A percentile compares a stretch with the other conserved stretches of the same genome.
Evolutionary conservation across 2,329 filamentous ascomycete genomes (phyloP).

Genomic region (Paraconiothyrium sp.): DNA sequence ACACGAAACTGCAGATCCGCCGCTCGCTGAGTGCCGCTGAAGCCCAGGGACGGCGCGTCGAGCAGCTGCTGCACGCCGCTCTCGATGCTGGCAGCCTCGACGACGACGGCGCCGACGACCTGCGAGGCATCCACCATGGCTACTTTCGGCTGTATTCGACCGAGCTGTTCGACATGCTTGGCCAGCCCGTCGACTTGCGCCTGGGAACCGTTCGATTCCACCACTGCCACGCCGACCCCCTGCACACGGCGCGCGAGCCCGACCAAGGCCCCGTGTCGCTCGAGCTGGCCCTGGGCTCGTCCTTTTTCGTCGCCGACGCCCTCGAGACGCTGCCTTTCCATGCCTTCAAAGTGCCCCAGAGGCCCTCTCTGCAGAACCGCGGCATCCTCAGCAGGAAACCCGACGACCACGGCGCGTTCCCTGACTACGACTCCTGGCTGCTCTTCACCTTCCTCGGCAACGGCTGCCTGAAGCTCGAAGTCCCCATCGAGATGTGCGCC

Average conservation of each 20-base stretch:
- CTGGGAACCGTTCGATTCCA: slow-evolving; percentile 49
- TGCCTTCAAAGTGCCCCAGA: slow-evolving; percentile 41
- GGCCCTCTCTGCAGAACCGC: slow-evolving; percentile 45
- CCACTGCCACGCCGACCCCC: slow-evolving; percentile 19
- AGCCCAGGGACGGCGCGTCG: slow-evolving; percentile 40
- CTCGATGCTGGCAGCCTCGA: slow-evolving; percentile 12
- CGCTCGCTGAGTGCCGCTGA: slow-evolving; percentile 41
- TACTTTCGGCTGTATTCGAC: slow-evolving; percentile 49
- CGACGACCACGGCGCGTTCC: slow-evolving; percentile 42
- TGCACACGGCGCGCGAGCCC: not conserved
- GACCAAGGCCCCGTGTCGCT: slow-evolving; percentile 25
- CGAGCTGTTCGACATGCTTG: slow-evolving; percentile 47
- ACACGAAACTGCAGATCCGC: slow-evolving; percentile 45
- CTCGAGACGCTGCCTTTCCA: slow-evolving; percentile 49
- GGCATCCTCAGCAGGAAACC: slow-evolving; percentile 44
- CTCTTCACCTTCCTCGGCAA: slow-evolving; percentile 49
- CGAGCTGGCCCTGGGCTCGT: slow-evolving; percentile 44
- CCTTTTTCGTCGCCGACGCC: slow-evolving; percentile 48
- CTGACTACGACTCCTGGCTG: slow-evolving; percentile 48
- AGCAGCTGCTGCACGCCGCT: slow-evolving; percentile 38
- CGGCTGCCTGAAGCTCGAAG: slow-evolving; percentile 47
- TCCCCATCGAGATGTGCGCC: slow-evolving; percentile 50
- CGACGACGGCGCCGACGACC: slow-evolving; percentile 15
- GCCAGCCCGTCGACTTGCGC: slow-evolving; percentile 46
- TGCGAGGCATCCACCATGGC: slow-evolving; percentile 42